A percentile compares a stretch with the other conserved stretches of the same genome.
These are phyloP conservation scores for Capillidium heterosporum DNA, from an alignment of 371 early-diverging fungal genomes.

Conservation along the genomic window DNA sequence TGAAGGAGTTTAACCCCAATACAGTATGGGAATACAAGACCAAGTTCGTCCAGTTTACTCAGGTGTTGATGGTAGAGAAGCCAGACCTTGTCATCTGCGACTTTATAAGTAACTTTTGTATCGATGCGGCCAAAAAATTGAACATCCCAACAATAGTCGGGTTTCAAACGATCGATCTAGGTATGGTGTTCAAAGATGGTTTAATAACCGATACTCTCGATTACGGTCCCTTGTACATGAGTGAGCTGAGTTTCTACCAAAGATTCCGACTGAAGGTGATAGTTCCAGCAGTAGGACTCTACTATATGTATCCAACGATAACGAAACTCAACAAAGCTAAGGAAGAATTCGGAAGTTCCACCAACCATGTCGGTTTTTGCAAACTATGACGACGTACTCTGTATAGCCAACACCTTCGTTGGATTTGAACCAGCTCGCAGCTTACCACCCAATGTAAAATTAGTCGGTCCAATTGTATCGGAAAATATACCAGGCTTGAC, in stretches of 20 bases:
- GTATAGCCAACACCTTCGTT: neutral
- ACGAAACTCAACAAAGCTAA: neutral
- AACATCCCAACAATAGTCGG: neutral
- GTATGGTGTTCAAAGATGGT: neutral
- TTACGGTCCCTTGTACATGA: neutral
- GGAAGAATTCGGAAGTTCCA: neutral
- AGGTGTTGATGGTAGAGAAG: neutral
- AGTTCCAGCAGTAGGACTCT: neutral
- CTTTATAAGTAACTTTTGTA: conserved; percentile 1
- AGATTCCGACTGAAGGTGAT: neutral
- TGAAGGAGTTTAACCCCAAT: no score
- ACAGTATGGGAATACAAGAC: no score
- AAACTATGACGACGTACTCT: neutral
- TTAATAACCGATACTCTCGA: neutral
- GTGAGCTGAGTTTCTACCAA: neutral
- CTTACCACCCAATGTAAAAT: neutral
- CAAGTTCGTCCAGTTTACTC: no score
- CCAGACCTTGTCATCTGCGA: conserved; percentile 6
- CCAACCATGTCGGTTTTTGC: neutral
- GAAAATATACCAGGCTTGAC: neutral
- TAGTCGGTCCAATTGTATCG: neutral
- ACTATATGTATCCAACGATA: neutral
- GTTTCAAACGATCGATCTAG: neutral
- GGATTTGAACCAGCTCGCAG: neutral
- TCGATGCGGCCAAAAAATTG: neutral